phyloP scores from a whole-genome alignment of 768 basidiomycete genomes.

The Suillus variegatus region DNA sequence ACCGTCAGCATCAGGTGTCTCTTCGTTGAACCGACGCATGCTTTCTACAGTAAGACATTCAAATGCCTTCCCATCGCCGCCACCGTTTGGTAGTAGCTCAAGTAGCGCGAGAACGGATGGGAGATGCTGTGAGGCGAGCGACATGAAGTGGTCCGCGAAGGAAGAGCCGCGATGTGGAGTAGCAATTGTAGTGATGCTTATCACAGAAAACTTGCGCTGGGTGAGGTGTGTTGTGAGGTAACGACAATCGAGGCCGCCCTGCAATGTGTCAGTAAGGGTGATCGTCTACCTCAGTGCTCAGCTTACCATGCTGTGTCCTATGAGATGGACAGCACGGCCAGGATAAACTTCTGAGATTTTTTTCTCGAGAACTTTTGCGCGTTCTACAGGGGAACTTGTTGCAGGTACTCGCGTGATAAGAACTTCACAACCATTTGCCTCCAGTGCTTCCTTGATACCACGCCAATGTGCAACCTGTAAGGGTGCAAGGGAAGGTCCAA shows the following conservation, averaged over 20 bases:
- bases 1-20: constrained; percentile 74
- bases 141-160: constrained; percentile 90
- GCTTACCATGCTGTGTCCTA: constrained; percentile 81
- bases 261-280: constrained; percentile 21
- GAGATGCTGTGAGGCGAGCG: constrained; percentile 65
- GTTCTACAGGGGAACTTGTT: constrained; percentile 82
- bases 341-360: constrained; percentile 80
- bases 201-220: constrained; percentile 73
- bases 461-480: constrained; percentile 94
- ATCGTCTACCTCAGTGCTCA: not conserved
- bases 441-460: constrained; percentile 91
- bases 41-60: constrained; percentile 80
- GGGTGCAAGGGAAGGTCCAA: constrained; percentile 74
- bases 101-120: constrained; percentile 73
- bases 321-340: constrained; percentile 84
- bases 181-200: constrained; percentile 91
- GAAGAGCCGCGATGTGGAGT: constrained; percentile 93
- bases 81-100: constrained; percentile 85
- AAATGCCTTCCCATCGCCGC: constrained; percentile 94
- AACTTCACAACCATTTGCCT: constrained; percentile 86
- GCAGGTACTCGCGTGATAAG: constrained; percentile 94
- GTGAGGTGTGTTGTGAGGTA: constrained; percentile 84
- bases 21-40: constrained; percentile 89
- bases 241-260: constrained; percentile 94
- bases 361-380: constrained; percentile 88